Percentiles rank a stretch among this genome's conserved stretches.
phyloP scores from a whole-genome alignment of 345 rosid genomes.

The Mangifera indica region DNA sequence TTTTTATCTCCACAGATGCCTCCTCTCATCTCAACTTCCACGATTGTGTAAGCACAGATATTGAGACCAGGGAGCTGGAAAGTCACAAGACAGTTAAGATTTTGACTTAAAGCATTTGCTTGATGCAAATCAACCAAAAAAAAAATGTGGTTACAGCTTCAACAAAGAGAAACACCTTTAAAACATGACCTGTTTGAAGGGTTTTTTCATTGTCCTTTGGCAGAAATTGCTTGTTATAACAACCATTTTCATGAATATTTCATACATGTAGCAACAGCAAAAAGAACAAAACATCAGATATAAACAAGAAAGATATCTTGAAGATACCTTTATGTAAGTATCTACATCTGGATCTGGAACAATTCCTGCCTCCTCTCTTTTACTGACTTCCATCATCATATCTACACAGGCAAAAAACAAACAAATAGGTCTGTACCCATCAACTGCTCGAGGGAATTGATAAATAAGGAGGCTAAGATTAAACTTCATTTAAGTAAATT shows the following conservation, averaged over 20 bases:
- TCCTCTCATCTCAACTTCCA: conserved; percentile 42
- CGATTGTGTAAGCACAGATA: conserved; percentile 42
- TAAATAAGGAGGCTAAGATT: not conserved
- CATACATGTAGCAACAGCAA: no score
- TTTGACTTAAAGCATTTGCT: no score
- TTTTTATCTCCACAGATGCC: conserved; percentile 56
- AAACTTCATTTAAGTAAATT: no score
- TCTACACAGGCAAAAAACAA: conserved; percentile 16
- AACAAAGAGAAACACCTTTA: no score
- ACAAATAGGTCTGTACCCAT: not conserved
- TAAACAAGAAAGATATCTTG: not conserved
- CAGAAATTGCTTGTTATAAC: no score
- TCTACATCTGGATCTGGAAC: conserved; percentile 46
- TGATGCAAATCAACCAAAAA: no score
- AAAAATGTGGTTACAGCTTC: no score
- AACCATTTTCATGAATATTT: no score
- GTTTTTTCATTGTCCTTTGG: no score
- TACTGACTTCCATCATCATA: conserved; percentile 40
- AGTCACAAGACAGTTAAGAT: no score
- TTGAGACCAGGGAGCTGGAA: conserved; percentile 51
- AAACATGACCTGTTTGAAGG: no score
- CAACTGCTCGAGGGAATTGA: not conserved
- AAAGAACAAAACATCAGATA: not conserved
- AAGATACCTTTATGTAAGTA: conserved; percentile 56
- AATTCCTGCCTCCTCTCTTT: conserved; percentile 43